These are phyloP conservation scores for Diaporthe caulivora DNA, from an alignment of 2,329 filamentous ascomycete genomes.

Conservation along the genomic window DNA sequence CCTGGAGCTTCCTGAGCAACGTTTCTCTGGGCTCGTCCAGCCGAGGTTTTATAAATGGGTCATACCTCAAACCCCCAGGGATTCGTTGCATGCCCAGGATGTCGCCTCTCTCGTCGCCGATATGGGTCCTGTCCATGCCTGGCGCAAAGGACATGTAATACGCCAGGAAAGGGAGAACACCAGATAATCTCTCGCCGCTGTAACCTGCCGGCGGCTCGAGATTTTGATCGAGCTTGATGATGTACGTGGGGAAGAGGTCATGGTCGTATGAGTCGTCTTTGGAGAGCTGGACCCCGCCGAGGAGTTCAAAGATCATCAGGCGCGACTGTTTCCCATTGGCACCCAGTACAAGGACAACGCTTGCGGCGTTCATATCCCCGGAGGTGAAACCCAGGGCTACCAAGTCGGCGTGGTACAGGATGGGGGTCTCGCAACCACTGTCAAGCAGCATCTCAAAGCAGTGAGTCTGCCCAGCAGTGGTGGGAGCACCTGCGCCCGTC, in stretches of 20 bases:
- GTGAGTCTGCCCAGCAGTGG: neutral
- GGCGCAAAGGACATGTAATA: slow-evolving; percentile 58
- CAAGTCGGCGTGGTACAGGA: slow-evolving; percentile 52
- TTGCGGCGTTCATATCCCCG: slow-evolving; percentile 49
- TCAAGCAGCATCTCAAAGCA: slow-evolving; percentile 55
- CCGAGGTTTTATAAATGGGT: slow-evolving; percentile 32
- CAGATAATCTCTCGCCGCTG: slow-evolving; percentile 51
- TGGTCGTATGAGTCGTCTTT: slow-evolving; percentile 37
- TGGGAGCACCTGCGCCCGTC: neutral
- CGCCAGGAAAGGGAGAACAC: slow-evolving; percentile 56
- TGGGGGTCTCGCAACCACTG: slow-evolving; percentile 57
- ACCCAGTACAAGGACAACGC: slow-evolving; percentile 41
- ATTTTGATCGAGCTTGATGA: slow-evolving; percentile 42
- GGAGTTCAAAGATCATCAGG: slow-evolving; percentile 52
- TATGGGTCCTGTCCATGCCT: slow-evolving; percentile 50
- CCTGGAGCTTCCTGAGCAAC: slow-evolving; percentile 1
- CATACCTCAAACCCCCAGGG: slow-evolving; percentile 50
- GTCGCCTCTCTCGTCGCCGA: slow-evolving; percentile 58
- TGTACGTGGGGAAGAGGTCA: neutral
- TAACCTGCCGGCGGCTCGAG: neutral
- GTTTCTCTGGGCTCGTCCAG: slow-evolving; percentile 8
- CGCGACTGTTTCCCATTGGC: slow-evolving; percentile 41
- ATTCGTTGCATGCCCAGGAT: slow-evolving; percentile 56
- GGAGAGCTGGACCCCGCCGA: slow-evolving; percentile 47
- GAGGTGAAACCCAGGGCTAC: slow-evolving; percentile 49